Evolutionary conservation across 2,329 filamentous ascomycete species (phyloP), one percentile per base, ranked within the genome.

Genomic region (Orbilia quercus): DNA sequence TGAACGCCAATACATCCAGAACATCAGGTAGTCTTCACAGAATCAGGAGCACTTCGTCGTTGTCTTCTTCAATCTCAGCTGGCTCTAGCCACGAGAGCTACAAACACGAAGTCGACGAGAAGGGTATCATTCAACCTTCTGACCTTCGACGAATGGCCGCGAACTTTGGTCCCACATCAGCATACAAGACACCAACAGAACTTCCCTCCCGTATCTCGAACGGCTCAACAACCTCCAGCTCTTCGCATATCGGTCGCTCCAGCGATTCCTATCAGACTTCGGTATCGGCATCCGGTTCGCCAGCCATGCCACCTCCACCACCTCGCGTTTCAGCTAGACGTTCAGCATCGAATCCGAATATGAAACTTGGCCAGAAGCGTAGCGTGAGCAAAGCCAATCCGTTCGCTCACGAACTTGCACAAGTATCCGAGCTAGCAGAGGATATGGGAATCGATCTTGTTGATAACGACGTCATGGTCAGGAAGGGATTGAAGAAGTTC

Each of bases 351-450:
- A 50, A 53, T 55, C 47, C 78, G 60, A 50, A 74, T 75, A 74
- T 80, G 75, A 66, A 81, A 75, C 54, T 78, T 55, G 71, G 79
- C 75, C 77, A 69, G 69, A 72, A 76, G 77, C 67, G 58, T 55
- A 74, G 76, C 16, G 76, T 77, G 79, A 53, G 79, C 66, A 79
- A 79, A 7, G 80, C 83, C 25, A 87, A 95, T 80, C 94, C 94
- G 0, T 98, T 98, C 78, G 91, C 91, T 59, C 89, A 90, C 55
- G 95, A 99, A 81, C 84, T 98, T 59, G 92, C 91, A 65, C 90
- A 98, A 81, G 91, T 98, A 22, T 92, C 92, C 59, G 95, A 98
- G 81, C 86, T 97, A 14, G 94, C 90, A 0, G 95, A 98, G 82
- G 93, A 97, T 81, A 75, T 76, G 66, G 84, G 87, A 38, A 82